Evolutionary conservation across 495 filamentous ascomycete species (phyloP).

Genomic region (Tuber aestivum): DNA sequence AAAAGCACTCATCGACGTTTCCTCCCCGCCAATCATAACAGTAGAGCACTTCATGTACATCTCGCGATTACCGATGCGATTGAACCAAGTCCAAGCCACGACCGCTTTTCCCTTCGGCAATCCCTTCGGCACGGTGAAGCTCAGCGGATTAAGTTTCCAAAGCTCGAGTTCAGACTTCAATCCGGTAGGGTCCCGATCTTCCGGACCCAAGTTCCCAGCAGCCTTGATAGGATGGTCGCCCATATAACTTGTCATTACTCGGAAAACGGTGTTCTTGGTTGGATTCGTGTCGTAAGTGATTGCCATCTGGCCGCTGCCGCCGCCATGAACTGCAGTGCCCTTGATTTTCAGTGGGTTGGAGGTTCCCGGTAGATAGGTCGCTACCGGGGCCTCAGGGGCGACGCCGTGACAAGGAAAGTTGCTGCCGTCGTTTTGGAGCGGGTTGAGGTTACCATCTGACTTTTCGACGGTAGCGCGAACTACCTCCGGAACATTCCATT

Average conservation of each 20-base stretch:
- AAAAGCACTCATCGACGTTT: slow-evolving; percentile 33
- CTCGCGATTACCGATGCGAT: slow-evolving; percentile 77
- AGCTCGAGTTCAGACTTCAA: slow-evolving; percentile 27
- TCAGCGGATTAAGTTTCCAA: slow-evolving; percentile 22
- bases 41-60: slow-evolving; percentile 91
- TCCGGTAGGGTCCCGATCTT: slow-evolving; percentile 46
- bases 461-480: slow-evolving; percentile 41
- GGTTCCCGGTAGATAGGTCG: slow-evolving; percentile 50
- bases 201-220: slow-evolving; percentile 26
- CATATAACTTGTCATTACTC: slow-evolving; percentile 51
- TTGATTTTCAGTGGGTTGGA: slow-evolving; percentile 52
- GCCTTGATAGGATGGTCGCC: slow-evolving; percentile 71
- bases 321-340: slow-evolving; percentile 64
- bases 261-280: slow-evolving; percentile 48
- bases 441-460: slow-evolving; percentile 45
- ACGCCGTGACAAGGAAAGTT: slow-evolving; percentile 72
- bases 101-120: slow-evolving; percentile 57
- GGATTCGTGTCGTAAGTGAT: slow-evolving; percentile 66
- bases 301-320: slow-evolving; percentile 76
- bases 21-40: slow-evolving; percentile 51
- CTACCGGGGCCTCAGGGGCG: neutral
- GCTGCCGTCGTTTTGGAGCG: slow-evolving; percentile 54
- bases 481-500: slow-evolving; percentile 48
- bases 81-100: slow-evolving; percentile 81
- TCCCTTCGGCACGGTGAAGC: slow-evolving; percentile 56